These are phyloP conservation scores for Plicaturopsis crispa DNA, from an alignment of 768 basidiomycete species.

Conservation along the genomic window DNA sequence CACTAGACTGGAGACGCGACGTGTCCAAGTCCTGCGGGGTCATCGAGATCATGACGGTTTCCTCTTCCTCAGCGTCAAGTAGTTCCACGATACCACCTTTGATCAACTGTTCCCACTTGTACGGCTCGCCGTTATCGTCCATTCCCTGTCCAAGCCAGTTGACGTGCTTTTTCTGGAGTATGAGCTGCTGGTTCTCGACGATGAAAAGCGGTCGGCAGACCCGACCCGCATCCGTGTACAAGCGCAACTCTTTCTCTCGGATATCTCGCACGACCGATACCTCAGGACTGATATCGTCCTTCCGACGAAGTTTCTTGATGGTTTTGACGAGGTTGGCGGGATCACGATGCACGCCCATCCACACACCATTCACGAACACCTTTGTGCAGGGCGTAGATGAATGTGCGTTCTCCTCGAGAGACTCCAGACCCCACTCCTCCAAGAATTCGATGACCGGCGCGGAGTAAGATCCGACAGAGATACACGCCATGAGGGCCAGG, in stretches of 20 bases:
- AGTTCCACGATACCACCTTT: constrained; percentile 88
- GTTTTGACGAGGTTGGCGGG: constrained; percentile 89
- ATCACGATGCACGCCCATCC: constrained; percentile 98
- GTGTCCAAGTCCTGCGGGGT: constrained; percentile 91
- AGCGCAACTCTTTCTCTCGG: constrained; percentile 85
- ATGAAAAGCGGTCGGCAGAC: constrained; percentile 97
- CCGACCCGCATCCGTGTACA: constrained; percentile 96
- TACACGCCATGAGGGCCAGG: constrained; percentile 93
- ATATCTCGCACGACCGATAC: constrained; percentile 98
- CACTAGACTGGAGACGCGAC: constrained; percentile 59
- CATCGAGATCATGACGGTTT: constrained; percentile 99
- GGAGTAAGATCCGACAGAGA: constrained; percentile 94
- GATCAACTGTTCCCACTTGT: constrained; percentile 80
- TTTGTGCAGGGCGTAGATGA: constrained; percentile 82
- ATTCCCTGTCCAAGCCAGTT: constrained; percentile 54
- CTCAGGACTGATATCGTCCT: constrained; percentile 93
- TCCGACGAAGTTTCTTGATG: constrained; percentile 85
- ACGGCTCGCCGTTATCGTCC: constrained; percentile 56
- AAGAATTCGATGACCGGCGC: constrained; percentile 97
- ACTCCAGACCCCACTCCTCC: constrained; percentile 97
- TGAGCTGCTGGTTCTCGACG: constrained; percentile 84
- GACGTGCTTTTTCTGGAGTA: constrained; percentile 79
- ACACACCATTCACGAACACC: constrained; percentile 98
- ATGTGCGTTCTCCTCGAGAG: constrained; percentile 88
- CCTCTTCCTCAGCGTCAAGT: constrained; percentile 97